Evolutionary conservation across 495 filamentous ascomycete genomes (phyloP), one percentile per base, ranked within the genome.

Genomic region (Viridothelium virens): DNA sequence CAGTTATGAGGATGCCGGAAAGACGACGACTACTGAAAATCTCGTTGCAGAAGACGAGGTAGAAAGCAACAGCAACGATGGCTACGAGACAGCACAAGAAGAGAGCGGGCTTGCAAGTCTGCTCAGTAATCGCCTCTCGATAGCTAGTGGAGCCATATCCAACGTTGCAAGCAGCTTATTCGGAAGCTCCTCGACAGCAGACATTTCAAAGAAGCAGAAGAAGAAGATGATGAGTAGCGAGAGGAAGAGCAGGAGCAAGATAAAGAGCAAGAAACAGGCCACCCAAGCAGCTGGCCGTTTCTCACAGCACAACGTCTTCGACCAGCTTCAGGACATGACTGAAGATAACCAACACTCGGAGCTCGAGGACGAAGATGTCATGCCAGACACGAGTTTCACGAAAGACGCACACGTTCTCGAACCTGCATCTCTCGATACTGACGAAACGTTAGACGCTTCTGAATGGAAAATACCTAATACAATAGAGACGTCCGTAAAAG

Each of bases 141-240:
- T 44, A 44, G 41, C 41, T 44, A 14, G 41, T 44, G 14, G 41
- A 7, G 48, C 48, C 16, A 25, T 53, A 5, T 53, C 48, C 48
- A 53, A n/a, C n/a, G 48, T 25, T 25, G 18, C 12, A 18, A 53
- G 48, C n/a, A 25, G 48, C 48, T 53, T 53, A 16, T 53, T 53
- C 48, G 48, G 10, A 18, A 11, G 11, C 11, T 16, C 11, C 5
- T 16, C 11, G 11, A 14, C 11, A 53, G 10, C 5, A 14, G 48
- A 5, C 10, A n/a, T n/a, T 53, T n/a, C 48, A 53, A 25, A 5
- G 5, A 53, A 53, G 48, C 11, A 53, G n/a, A 53, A 53, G 48
- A 70, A 66, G 25, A 71, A 61, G 66, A 68, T 65, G 33, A 71
- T 74, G 38, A 65, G 18, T 9, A 53, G 18, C 5, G 68, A 34